Conservation (phyloP, 208 protist species). For the Wallacemonas collosoma region DNA sequence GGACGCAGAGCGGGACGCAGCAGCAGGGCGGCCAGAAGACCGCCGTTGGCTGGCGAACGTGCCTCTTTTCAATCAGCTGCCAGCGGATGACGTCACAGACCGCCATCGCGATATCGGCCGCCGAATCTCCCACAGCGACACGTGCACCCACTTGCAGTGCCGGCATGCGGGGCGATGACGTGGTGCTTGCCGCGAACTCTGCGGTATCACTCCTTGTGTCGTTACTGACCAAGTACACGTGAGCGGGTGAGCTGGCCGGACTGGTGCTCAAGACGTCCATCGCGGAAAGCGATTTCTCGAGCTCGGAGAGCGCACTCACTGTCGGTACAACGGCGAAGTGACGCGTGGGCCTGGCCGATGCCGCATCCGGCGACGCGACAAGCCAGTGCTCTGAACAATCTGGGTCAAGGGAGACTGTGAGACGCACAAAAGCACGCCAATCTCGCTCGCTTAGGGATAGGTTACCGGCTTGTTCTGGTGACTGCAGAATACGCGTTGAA, state of each 20-base stretch:
- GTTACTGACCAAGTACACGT: not conserved
- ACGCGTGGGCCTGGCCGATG: not conserved
- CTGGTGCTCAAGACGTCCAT: not conserved
- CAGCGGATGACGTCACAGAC: conserved; percentile 30
- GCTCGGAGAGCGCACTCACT: not conserved
- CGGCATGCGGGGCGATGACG: not conserved
- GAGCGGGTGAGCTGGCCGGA: not conserved
- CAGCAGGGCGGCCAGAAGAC: conserved; percentile 61
- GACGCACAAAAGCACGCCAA: conserved; percentile 23
- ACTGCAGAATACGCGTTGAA: conserved; percentile 12
- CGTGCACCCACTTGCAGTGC: conserved; percentile 29
- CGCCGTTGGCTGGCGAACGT: conserved; percentile 20
- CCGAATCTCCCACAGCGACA: conserved; percentile 45
- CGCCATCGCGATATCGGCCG: conserved; percentile 31
- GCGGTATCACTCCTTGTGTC: not conserved
- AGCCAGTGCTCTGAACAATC: conserved; percentile 26
- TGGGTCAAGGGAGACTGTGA: conserved; percentile 19
- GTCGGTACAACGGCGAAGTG: not conserved
- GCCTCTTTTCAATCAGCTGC: conserved; percentile 23
- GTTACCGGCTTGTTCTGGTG: conserved; percentile 3
- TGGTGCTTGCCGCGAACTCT: not conserved
- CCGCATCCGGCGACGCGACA: conserved; percentile 1
- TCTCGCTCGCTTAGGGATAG: conserved; percentile 6
- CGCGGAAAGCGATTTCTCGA: not conserved
- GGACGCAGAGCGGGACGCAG: conserved; percentile 68